Evolutionary conservation across 2,329 filamentous ascomycete genomes (phyloP).

Genomic region (Thelonectria olida): DNA sequence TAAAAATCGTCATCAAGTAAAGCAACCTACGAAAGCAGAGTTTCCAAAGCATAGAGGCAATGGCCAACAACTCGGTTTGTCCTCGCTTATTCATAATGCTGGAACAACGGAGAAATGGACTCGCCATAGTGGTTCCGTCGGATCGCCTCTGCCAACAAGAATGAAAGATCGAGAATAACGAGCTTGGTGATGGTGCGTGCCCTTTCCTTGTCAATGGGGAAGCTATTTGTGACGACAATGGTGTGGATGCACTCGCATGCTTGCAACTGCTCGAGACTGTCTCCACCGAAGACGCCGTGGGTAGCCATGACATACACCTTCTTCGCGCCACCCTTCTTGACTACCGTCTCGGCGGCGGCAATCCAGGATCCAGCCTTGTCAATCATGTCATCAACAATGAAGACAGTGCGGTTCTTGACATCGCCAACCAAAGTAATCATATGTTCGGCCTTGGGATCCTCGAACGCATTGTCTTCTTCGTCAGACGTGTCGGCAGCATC

Average conservation of each 20-base stretch:
- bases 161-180: constrained; percentile 88
- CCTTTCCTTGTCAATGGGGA: constrained; percentile 84
- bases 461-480: constrained; percentile 91
- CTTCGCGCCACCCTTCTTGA: constrained; percentile 89
- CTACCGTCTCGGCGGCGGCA: constrained; percentile 93
- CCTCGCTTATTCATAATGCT: constrained; percentile 66
- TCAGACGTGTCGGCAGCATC: constrained; percentile 87
- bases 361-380: constrained; percentile 98
- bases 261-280: constrained; percentile 89
- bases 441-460: constrained; percentile 83
- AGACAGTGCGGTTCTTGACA: constrained; percentile 85
- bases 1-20: constrained; percentile 30
- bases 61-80: neutral
- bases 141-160: constrained; percentile 89
- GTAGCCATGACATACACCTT: constrained; percentile 98
- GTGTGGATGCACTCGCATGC: constrained; percentile 92
- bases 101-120: constrained; percentile 76
- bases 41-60: neutral
- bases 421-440: constrained; percentile 98
- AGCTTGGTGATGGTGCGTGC: constrained; percentile 80
- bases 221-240: constrained; percentile 97
- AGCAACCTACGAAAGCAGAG: constrained; percentile 14
- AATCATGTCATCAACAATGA: constrained; percentile 99
- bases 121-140: constrained; percentile 97
- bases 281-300: constrained; percentile 91